These are phyloP conservation scores for Umbelopsis sp. DNA, from an alignment of 192 early-diverging fungal genomes.

Conservation along the genomic window DNA sequence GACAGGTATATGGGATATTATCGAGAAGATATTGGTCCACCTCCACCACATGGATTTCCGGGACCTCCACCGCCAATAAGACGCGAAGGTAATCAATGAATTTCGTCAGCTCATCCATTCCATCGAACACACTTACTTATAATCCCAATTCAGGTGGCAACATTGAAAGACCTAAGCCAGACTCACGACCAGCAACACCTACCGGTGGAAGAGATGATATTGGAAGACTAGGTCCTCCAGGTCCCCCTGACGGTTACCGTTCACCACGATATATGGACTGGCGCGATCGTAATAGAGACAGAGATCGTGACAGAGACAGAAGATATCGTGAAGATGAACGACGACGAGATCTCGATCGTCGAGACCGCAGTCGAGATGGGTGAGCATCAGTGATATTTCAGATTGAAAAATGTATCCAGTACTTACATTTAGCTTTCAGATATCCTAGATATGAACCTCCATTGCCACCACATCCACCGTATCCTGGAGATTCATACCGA, in stretches of 20 bases:
- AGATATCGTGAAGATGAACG: slow-evolving; percentile 39
- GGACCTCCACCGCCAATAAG: slow-evolving; percentile 29
- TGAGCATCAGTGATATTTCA: not conserved
- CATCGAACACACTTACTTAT: not conserved
- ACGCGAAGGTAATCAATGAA: slow-evolving; percentile 28
- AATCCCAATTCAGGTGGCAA: slow-evolving; percentile 4
- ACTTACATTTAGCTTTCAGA: not conserved
- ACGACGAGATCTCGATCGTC: slow-evolving; percentile 38
- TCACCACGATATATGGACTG: slow-evolving; percentile 34
- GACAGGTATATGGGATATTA: slow-evolving; percentile 39
- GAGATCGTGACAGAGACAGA: slow-evolving; percentile 31
- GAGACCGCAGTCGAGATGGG: slow-evolving; percentile 28
- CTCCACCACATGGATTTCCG: slow-evolving; percentile 22
- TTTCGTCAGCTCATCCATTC: not conserved
- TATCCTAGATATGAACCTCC: slow-evolving; percentile 30
- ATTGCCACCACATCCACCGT: slow-evolving; percentile 24
- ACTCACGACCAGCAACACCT: slow-evolving; percentile 1
- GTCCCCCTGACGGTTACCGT: slow-evolving; percentile 21
- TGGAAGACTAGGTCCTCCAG: slow-evolving; percentile 17
- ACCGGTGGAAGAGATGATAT: slow-evolving; percentile 27
- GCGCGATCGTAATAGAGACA: slow-evolving; percentile 31
- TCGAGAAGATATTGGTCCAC: slow-evolving; percentile 34
- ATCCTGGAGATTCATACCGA: slow-evolving; percentile 44
- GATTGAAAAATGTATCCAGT: not conserved
- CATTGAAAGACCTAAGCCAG: slow-evolving; percentile 21